phyloP scores from a whole-genome alignment of 2,329 filamentous ascomycete genomes.

The Phyllosticta citrichinensis region DNA sequence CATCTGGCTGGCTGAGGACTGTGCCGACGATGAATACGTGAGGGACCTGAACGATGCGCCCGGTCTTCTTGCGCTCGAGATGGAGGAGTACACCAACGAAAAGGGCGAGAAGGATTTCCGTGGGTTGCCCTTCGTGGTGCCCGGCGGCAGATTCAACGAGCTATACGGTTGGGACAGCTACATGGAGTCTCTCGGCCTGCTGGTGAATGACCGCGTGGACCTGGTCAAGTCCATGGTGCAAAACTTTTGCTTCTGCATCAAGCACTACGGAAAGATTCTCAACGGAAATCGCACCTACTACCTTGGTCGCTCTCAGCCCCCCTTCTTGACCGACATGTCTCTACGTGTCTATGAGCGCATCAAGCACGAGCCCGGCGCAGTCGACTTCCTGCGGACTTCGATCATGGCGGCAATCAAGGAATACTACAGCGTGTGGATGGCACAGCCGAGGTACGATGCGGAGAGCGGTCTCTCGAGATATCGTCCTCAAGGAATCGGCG shows the following conservation, averaged over 20 bases:
- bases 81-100: constrained; percentile 61
- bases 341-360: constrained; percentile 89
- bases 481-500: constrained; percentile 69
- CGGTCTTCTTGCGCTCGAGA: constrained; percentile 79
- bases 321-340: constrained; percentile 96
- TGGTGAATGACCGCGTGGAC: constrained; percentile 76
- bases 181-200: constrained; percentile 87
- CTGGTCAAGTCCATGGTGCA: constrained; percentile 88
- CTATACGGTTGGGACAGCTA: constrained; percentile 99
- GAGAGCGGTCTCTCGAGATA: constrained; percentile 76
- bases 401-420: constrained; percentile 94
- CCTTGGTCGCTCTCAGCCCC: constrained; percentile 84
- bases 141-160: constrained; percentile 95
- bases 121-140: constrained; percentile 92
- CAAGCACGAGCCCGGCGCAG: constrained; percentile 68
- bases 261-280: constrained; percentile 96
- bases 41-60: constrained; percentile 78
- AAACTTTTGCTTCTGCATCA: constrained; percentile 97
- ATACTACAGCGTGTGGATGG: constrained; percentile 82
- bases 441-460: constrained; percentile 60
- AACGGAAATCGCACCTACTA: constrained; percentile 98
- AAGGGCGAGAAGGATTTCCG: constrained; percentile 61
- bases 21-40: constrained; percentile 72
- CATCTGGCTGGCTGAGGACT: constrained; percentile 57
- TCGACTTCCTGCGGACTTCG: constrained; percentile 70